Percentiles rank a stretch among this genome's conserved stretches.
phyloP scores from a whole-genome alignment of 164 flowering plant genomes.

The Amborella trichopoda region DNA sequence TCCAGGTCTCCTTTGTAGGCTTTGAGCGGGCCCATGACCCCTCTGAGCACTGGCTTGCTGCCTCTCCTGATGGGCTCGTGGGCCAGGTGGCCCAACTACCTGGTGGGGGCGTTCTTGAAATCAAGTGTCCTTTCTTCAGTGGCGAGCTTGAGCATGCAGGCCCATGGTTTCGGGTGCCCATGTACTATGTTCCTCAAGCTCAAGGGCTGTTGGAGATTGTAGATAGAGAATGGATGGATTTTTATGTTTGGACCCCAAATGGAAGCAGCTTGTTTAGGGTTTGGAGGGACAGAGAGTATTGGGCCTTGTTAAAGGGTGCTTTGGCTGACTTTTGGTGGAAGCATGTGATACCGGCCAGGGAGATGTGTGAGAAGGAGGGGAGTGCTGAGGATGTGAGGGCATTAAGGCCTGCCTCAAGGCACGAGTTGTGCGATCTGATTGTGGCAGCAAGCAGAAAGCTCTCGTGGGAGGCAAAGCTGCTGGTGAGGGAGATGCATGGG shows the following conservation, averaged over 20 bases:
- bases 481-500: constrained; percentile 42
- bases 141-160: constrained; percentile 29
- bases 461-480: constrained; percentile 26
- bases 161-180: constrained; percentile 50
- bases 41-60: constrained; percentile 47
- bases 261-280: constrained; percentile 59
- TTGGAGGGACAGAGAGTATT: constrained; percentile 33
- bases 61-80: constrained; percentile 57
- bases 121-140: constrained; percentile 46
- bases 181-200: constrained; percentile 53
- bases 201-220: constrained; percentile 68
- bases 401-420: constrained; percentile 25
- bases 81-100: constrained; percentile 21
- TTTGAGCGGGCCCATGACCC: too few species aligned
- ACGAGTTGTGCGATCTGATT: constrained; percentile 24
- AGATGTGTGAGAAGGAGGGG: constrained; percentile 12
- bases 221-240: constrained; percentile 65
- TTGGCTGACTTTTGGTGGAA: constrained; percentile 67
- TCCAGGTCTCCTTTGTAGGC: too few species aligned
- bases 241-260: constrained; percentile 55
- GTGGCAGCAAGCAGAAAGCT: constrained; percentile 30
- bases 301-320: constrained; percentile 33
- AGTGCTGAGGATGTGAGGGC: neutral
- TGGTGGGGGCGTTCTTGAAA: constrained; percentile 43
- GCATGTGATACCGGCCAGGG: constrained; percentile 55